A percentile compares a stretch with the other conserved stretches of the same genome.
phyloP scores from a whole-genome alignment of 257 asterid species.

The Fraxinus quadrangulata region DNA sequence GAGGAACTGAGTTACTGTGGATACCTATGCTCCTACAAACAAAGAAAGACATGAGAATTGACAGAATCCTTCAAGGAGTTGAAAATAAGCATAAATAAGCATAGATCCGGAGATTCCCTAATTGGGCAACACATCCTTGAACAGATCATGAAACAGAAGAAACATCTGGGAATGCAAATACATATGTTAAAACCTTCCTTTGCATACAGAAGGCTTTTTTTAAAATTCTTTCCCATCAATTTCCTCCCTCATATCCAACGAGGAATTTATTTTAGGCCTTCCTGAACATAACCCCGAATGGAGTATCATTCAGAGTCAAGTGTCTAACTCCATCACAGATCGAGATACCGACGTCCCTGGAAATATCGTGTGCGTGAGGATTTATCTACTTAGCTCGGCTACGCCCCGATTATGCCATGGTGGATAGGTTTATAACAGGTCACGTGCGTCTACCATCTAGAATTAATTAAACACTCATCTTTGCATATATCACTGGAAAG shows the following conservation, averaged over 20 bases:
- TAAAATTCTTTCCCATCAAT: not conserved
- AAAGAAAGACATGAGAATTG: too few species aligned
- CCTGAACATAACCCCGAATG: conserved; percentile 32
- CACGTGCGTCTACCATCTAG: not conserved
- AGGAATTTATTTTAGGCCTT: conserved; percentile 19
- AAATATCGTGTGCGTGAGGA: not conserved
- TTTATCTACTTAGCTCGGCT: too few species aligned
- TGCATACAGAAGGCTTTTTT: not conserved
- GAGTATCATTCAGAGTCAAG: conserved; percentile 21
- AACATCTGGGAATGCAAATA: not conserved
- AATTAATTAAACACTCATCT: too few species aligned
- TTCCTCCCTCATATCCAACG: not conserved
- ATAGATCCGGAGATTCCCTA: not conserved
- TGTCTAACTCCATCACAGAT: conserved; percentile 19
- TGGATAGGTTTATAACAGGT: not conserved
- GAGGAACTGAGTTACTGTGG: too few species aligned
- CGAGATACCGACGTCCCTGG: not conserved
- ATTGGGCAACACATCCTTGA: not conserved
- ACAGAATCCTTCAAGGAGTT: not conserved
- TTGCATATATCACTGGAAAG: not conserved
- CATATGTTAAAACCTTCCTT: not conserved
- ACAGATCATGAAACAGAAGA: not conserved
- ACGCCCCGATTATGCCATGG: not conserved
- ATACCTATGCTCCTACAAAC: too few species aligned
- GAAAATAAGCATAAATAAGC: not conserved